A percentile compares a stretch with the other conserved stretches of the same genome.
Conservation (phyloP, 2,329 filamentous ascomycete species). For the Ophiostoma novo-ulmi region DNA sequence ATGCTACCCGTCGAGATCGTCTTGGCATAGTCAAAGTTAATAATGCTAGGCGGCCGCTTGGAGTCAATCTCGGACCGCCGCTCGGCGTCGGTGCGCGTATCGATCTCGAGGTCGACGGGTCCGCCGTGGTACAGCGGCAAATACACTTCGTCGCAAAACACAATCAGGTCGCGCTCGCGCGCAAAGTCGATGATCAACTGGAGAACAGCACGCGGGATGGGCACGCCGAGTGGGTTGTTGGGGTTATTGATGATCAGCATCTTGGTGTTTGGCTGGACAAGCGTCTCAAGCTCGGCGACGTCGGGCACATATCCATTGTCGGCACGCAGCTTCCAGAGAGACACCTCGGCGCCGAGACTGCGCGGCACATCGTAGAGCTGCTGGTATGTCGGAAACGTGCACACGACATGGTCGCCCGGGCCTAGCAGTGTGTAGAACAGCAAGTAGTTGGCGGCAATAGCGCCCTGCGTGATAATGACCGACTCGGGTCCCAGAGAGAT, state of each 20-base stretch:
- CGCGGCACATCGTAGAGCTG: slow-evolving; percentile 73
- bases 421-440: slow-evolving; percentile 66
- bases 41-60: slow-evolving; percentile 55
- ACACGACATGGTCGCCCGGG: slow-evolving; percentile 76
- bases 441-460: slow-evolving; percentile 81
- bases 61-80: neutral
- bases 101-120: slow-evolving; percentile 35
- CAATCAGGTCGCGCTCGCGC: slow-evolving; percentile 54
- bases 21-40: slow-evolving; percentile 67
- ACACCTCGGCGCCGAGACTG: slow-evolving; percentile 70
- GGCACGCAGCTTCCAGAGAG: slow-evolving; percentile 65
- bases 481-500: slow-evolving; percentile 45
- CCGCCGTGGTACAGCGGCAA: slow-evolving; percentile 71
- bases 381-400: slow-evolving; percentile 82
- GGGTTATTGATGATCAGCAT: slow-evolving; percentile 62
- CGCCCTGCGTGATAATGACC: slow-evolving; percentile 71
- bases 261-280: slow-evolving; percentile 67
- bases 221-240: slow-evolving; percentile 74
- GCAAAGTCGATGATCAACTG: slow-evolving; percentile 60
- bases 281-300: slow-evolving; percentile 56
- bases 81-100: slow-evolving; percentile 30
- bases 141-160: slow-evolving; percentile 79
- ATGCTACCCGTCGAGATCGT: slow-evolving; percentile 72
- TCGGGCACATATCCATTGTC: slow-evolving; percentile 63
- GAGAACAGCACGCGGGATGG: slow-evolving; percentile 59